Base-by-base conservation (phyloP, 805 yeast species). In the Blastobotrys terrestris region DNA sequence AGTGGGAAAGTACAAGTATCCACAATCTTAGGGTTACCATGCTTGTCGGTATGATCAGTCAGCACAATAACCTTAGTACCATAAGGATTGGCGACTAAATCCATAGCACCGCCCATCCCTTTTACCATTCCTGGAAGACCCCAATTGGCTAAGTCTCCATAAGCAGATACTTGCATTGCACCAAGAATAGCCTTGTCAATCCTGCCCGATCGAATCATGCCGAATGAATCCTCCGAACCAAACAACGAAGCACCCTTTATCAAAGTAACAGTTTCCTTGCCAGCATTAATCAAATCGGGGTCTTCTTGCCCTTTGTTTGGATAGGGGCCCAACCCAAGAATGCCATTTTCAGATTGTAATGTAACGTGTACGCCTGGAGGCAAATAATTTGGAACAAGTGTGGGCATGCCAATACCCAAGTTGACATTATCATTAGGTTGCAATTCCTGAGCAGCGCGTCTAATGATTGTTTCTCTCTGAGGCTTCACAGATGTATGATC, bases 31-130 rank as follows among this genome's bases (percentile, higher is more conserved):
- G 79, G 67, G 39, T 71, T 62, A 20, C 79, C 79, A 59, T 74
- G 69, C 60, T 71, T 73, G 58, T 76, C 79, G 31, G 67, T 68
- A 58, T 77, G 80, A 53, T 77, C 79, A 67, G 74, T 76, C 50
- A 73, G 66, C 14, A 74, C 78, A 35, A 77, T 73, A n/a, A 77
- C 79, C 49, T 66, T 64, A 3, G 80, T 77, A 35, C 68, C 61
- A 22, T 63, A 62, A 14, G 79, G 78, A 57, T 75, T 74, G 4
- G 77, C 71, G 4, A 75, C 79, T 18, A 77, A 68, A 58, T 76
- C 80, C 80, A 77, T 77, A 22, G 80, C 80, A n/a, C 80, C 80
- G 22, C 80, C 80, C 76, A 76, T 77, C 15, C 80, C 80, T 60
- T 74, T 75, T 45, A 77, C 72, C 54, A 70, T 65, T 5, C 80